A percentile compares a stretch with the other conserved stretches of the same genome.
phyloP scores from a whole-genome alignment of 1,284 basidiomycete species.

The Entoloma clypeatum region DNA sequence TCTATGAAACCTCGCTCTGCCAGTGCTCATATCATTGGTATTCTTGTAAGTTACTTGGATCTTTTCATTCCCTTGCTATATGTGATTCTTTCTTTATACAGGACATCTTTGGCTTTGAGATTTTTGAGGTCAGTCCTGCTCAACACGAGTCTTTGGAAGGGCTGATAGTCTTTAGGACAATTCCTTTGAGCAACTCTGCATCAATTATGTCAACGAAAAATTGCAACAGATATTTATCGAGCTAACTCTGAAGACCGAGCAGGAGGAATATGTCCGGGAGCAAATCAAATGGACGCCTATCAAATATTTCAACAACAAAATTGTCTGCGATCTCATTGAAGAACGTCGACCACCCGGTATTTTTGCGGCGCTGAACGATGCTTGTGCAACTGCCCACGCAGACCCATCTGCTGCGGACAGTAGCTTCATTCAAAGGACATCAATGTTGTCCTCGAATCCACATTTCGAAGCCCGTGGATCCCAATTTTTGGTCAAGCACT shows the following conservation, averaged over 20 bases:
- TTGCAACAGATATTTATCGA: constrained; percentile 99
- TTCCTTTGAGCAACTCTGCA: constrained; percentile 98
- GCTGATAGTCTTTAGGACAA: constrained; percentile 64
- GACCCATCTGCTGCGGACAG: constrained; percentile 96
- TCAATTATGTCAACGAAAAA: constrained; percentile 99
- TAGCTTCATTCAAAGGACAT: constrained; percentile 92
- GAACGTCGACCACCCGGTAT: constrained; percentile 95
- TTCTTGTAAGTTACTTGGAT: constrained; percentile 61
- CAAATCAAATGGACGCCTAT: constrained; percentile 99
- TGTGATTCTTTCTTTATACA: constrained; percentile 23
- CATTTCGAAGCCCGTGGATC: constrained; percentile 92
- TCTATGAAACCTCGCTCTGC: constrained; percentile 88
- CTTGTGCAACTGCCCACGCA: constrained; percentile 96
- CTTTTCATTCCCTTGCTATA: neutral
- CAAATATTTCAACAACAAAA: constrained; percentile 95
- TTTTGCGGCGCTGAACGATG: constrained; percentile 97
- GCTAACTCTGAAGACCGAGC: constrained; percentile 96
- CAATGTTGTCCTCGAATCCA: constrained; percentile 75
- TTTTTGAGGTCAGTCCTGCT: constrained; percentile 69
- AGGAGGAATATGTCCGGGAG: constrained; percentile 98
- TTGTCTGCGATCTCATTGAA: constrained; percentile 98
- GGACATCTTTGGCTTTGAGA: constrained; percentile 99
- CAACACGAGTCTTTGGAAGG: neutral
- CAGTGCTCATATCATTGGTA: constrained; percentile 88
- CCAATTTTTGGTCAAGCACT: constrained; percentile 91